Base-by-base conservation (phyloP, 768 basidiomycete species). In the Coprinopsis marcescibilis region DNA sequence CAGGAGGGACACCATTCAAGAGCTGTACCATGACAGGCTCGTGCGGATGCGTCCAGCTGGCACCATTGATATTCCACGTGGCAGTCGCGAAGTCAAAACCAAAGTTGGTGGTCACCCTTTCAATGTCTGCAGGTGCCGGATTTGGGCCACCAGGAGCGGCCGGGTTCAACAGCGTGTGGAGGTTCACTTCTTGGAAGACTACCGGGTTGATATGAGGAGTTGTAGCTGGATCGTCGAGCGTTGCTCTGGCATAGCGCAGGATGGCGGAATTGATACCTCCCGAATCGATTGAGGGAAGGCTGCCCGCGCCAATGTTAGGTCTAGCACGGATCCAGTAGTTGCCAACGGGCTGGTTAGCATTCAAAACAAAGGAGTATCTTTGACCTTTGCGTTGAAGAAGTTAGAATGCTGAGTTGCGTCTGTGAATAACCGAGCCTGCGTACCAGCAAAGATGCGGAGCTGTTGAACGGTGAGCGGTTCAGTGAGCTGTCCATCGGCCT, bases 21-120 rank as follows among this genome's bases (percentile, higher is more conserved):
- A 78, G 74, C 52, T 78, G 75, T 13, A 78, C 65, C 7, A 80
- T 60, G 2, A 76, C 72, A 0, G 77, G 76, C 0, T 66, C 65
- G 15, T 58, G 65, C 0, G 76, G 74, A 10, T 34, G 38, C 23
- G 32, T 19, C 17, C 41, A 54, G 17, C 30, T 23, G 5, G 27
- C 30, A 29, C 43, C 45, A 42, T 57, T 52, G 30, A 57, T 50
- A 14, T 45, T 45, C 27, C 51, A 57, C 14, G 24, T 26, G 27
- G 27, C 35, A 10, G 36, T 21, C 15, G 25, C 30, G 3, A n/a
- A 3, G 7, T 55, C 43, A 23, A 59, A 53, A 1, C 43, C 48
- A 11, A 57, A 46, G 4, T 43, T 36, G 4, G 63, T 48, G 19
- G 57, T n/a, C n/a, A n/a, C n/a, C n/a, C n/a, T n/a, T n/a, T n/a